A percentile compares a stretch with the other conserved stretches of the same genome.
Conservation (phyloP, 1,284 basidiomycete species). For the Mycena citricolor region DNA sequence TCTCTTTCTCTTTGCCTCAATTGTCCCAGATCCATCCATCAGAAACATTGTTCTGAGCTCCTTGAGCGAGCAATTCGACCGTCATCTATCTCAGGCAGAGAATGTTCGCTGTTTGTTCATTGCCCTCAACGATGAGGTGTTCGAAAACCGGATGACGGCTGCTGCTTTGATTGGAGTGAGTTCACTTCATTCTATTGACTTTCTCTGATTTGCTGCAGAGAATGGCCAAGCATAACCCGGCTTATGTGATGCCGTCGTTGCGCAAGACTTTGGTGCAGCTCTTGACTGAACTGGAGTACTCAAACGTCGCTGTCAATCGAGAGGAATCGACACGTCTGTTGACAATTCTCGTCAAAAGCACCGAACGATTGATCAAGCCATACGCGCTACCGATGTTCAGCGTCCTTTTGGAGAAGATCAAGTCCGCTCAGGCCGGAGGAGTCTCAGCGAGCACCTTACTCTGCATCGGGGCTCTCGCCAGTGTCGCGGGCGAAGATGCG, state of each 20-base stretch:
- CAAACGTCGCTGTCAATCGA: constrained; percentile 82
- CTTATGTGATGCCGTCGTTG: constrained; percentile 98
- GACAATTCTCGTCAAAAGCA: constrained; percentile 85
- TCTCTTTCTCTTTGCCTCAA: not conserved
- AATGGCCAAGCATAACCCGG: constrained; percentile 93
- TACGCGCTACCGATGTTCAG: constrained; percentile 98
- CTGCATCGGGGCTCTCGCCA: constrained; percentile 92
- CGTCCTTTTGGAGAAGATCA: constrained; percentile 87
- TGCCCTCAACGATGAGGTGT: constrained; percentile 96
- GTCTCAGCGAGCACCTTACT: constrained; percentile 85
- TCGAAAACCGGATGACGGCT: constrained; percentile 90
- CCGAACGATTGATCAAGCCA: constrained; percentile 92
- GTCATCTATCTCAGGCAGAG: constrained; percentile 96
- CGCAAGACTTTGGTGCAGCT: constrained; percentile 96
- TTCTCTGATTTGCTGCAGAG: constrained; percentile 37
- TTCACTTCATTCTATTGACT: not conserved
- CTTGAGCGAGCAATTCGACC: constrained; percentile 82
- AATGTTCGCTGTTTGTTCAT: constrained; percentile 97
- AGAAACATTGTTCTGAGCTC: constrained; percentile 79
- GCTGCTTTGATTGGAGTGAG: constrained; percentile 81
- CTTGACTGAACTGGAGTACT: constrained; percentile 96
- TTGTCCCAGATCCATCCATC: constrained; percentile 71
- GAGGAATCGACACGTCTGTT: constrained; percentile 92
- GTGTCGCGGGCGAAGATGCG: constrained; percentile 93
- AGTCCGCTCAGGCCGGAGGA: constrained; percentile 81